These are phyloP conservation scores for Bryoglossum gracile DNA, from an alignment of 495 filamentous ascomycete species.

Conservation along the genomic window DNA sequence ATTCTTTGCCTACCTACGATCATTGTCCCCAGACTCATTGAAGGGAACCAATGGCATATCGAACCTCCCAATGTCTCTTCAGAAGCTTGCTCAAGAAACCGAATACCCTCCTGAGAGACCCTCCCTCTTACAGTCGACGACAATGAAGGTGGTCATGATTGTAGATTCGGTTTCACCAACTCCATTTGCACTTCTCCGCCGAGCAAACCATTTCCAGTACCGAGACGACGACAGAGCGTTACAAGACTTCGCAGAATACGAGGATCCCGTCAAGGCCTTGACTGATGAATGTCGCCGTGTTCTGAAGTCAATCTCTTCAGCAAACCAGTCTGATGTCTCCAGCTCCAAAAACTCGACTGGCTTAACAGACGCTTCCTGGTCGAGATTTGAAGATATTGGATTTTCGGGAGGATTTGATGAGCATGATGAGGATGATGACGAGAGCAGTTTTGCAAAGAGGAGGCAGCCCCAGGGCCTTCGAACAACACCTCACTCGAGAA, in stretches of 20 bases:
- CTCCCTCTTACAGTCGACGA: constrained; percentile 66
- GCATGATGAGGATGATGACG: constrained; percentile 55
- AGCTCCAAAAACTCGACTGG: constrained; percentile 54
- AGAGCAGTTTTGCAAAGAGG: constrained; percentile 18
- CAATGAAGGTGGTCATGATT: constrained; percentile 90
- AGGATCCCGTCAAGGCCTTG: constrained; percentile 80
- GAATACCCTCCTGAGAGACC: constrained; percentile 88
- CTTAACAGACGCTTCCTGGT: constrained; percentile 84
- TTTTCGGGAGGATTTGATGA: constrained; percentile 75
- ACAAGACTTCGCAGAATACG: constrained; percentile 75
- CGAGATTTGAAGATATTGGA: constrained; percentile 90
- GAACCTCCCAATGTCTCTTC: constrained; percentile 78
- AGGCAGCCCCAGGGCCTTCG: constrained; percentile 31
- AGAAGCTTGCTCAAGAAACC: constrained; percentile 82
- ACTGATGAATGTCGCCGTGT: constrained; percentile 93
- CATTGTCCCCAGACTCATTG: constrained; percentile 69
- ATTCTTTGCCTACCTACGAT: constrained; percentile 95
- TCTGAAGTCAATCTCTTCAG: constrained; percentile 76
- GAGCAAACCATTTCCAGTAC: constrained; percentile 93
- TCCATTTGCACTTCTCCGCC: constrained; percentile 81
- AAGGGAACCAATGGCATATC: constrained; percentile 68
- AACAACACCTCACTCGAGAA: constrained; percentile 55
- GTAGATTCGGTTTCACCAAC: constrained; percentile 94
- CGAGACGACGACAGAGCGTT: constrained; percentile 78
- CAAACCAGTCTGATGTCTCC: constrained; percentile 67